Conservation (phyloP, 2,329 filamentous ascomycete species). For the Pseudopyrenochaeta lycopersici region DNA sequence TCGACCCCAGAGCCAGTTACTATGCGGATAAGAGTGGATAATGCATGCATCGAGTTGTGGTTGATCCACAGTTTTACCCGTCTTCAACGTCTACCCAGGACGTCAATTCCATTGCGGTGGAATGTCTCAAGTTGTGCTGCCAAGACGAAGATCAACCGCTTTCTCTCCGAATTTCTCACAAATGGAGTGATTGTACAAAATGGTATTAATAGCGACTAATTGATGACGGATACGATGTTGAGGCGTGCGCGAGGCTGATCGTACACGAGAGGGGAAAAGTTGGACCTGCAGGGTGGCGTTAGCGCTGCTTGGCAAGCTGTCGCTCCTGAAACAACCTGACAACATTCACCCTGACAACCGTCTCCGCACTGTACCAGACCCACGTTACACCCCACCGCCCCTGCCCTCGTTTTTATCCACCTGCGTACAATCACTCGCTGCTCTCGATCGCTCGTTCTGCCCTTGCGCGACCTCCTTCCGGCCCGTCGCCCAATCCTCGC, state of each 20-base stretch:
- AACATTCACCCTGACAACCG: slow-evolving; percentile 44
- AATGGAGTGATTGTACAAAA: too few species aligned
- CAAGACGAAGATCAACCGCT: too few species aligned
- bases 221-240: background rate
- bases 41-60: background rate
- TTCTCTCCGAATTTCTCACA: too few species aligned
- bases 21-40: too few species aligned
- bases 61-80: too few species aligned
- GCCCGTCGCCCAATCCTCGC: slow-evolving; percentile 8
- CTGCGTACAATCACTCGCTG: slow-evolving; percentile 33
- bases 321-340: slow-evolving; percentile 26
- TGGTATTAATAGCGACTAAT: too few species aligned
- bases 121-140: too few species aligned
- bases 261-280: background rate
- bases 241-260: background rate
- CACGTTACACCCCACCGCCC: slow-evolving; percentile 29
- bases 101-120: too few species aligned
- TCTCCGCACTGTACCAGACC: slow-evolving; percentile 26
- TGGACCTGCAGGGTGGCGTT: slow-evolving; percentile 4
- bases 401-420: slow-evolving; percentile 28
- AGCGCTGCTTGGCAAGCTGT: slow-evolving; percentile 18
- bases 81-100: too few species aligned
- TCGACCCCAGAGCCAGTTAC: too few species aligned
- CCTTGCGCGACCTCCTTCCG: slow-evolving; percentile 2
- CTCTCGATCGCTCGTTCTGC: slow-evolving; percentile 19